Evolutionary conservation across 306 rosid species (phyloP).

Genomic region (Bauhinia variegata): DNA sequence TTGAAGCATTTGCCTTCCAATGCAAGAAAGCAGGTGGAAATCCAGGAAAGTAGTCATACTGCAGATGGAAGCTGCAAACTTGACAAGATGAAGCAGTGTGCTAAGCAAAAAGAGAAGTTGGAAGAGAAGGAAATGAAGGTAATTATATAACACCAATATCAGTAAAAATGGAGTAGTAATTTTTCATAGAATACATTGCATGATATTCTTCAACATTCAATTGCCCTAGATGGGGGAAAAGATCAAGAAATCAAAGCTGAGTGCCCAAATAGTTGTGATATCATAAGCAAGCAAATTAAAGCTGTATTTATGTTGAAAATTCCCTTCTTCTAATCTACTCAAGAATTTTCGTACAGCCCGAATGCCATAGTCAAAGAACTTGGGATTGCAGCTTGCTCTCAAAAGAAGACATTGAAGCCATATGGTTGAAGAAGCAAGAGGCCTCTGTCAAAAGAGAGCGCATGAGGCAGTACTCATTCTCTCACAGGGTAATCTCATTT

Average conservation of each 20-base stretch:
- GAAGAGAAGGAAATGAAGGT: conserved; percentile 57
- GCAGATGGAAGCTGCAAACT: conserved; percentile 28
- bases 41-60: conserved; percentile 32
- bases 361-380: conserved; percentile 47
- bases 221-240: not conserved
- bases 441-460: conserved; percentile 74
- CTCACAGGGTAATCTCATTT: conserved; percentile 62
- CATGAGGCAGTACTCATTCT: conserved; percentile 79
- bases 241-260: too few relatives aligned
- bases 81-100: conserved; percentile 33
- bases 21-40: conserved; percentile 35
- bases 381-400: conserved; percentile 69
- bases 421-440: conserved; percentile 66
- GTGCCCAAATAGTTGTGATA: not conserved
- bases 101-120: conserved; percentile 44
- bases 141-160: not conserved
- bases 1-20: conserved; percentile 40
- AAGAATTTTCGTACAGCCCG: conserved; percentile 52
- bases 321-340: conserved; percentile 21
- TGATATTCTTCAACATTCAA: not conserved
- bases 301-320: conserved; percentile 23
- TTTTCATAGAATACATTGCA: conserved; percentile 11
- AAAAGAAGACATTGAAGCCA: conserved; percentile 60
- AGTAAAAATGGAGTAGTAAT: not conserved
- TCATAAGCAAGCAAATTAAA: conserved; percentile 1